Evolutionary conservation across 2,329 filamentous ascomycete species (phyloP).

Genomic region (Didymella lethalis): DNA sequence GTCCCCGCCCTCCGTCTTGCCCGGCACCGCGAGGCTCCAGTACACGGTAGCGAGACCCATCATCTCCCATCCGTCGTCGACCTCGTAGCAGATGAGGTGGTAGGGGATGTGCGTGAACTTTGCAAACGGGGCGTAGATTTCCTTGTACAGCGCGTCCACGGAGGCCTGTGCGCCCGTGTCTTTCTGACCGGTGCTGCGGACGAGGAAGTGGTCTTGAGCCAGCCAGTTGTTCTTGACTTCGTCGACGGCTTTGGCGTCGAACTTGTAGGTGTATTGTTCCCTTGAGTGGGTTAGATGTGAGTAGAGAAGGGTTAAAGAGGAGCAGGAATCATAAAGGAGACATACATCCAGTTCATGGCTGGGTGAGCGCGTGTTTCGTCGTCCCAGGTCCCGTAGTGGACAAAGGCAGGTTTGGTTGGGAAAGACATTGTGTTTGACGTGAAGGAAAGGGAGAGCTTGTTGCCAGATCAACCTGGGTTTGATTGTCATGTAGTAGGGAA

Average conservation of each 20-base stretch:
- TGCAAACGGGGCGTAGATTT: constrained; percentile 23
- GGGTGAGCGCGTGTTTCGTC: constrained; percentile 22
- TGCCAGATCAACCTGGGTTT: too few species aligned
- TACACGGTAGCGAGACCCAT: constrained; percentile 20
- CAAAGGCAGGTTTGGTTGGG: constrained; percentile 22
- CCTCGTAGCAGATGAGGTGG: constrained; percentile 19
- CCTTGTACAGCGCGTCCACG: constrained; percentile 5
- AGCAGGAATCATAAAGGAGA: not conserved
- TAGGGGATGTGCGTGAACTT: constrained; percentile 15
- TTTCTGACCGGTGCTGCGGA: constrained; percentile 21
- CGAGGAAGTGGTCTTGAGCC: constrained; percentile 12
- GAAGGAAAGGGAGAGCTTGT: not conserved
- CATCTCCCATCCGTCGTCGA: constrained; percentile 23
- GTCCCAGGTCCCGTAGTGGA: constrained; percentile 22
- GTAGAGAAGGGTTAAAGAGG: too few species aligned
- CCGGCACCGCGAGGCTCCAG: constrained; percentile 19
- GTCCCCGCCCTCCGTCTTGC: constrained; percentile 7
- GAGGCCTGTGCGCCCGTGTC: constrained; percentile 15
- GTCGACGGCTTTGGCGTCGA: constrained; percentile 20
- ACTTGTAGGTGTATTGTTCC: constrained; percentile 20
- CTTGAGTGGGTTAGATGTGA: not conserved
- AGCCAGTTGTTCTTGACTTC: constrained; percentile 7
- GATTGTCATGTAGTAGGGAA: not conserved
- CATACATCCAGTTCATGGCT: constrained; percentile 27
- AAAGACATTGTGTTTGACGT: constrained; percentile 18